Conservation (phyloP, 257 asterid species). For the Solanum gandarillasii region DNA sequence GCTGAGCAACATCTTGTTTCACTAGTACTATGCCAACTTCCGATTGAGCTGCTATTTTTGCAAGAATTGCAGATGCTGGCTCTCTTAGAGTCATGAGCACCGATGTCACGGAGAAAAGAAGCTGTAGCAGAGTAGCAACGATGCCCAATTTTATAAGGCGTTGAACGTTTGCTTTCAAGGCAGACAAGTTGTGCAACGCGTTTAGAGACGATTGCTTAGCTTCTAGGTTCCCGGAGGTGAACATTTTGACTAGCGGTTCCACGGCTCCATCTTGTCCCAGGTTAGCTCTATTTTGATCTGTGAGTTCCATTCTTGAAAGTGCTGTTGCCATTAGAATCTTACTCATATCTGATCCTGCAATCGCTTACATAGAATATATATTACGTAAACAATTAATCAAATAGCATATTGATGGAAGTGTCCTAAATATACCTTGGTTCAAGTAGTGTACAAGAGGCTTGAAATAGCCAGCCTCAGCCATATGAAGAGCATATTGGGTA, state of each 20-base stretch:
- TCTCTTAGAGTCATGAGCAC: slow-evolving; percentile 73
- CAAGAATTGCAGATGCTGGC: slow-evolving; percentile 89
- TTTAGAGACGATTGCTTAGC: slow-evolving; percentile 61
- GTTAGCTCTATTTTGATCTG: slow-evolving; percentile 55
- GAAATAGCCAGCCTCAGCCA: slow-evolving; percentile 96
- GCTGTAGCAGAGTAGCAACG: slow-evolving; percentile 52
- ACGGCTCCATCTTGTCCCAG: slow-evolving; percentile 64
- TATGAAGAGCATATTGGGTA: slow-evolving; percentile 76
- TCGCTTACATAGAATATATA: not conserved
- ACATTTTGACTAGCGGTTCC: slow-evolving; percentile 64
- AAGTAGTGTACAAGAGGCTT: slow-evolving; percentile 64
- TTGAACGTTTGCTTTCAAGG: slow-evolving; percentile 41
- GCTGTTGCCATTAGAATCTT: slow-evolving; percentile 89
- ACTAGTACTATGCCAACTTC: slow-evolving; percentile 42
- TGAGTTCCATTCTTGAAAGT: slow-evolving; percentile 58
- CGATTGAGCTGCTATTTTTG: slow-evolving; percentile 54
- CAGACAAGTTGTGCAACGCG: slow-evolving; percentile 52
- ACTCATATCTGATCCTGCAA: slow-evolving; percentile 82
- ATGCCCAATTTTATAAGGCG: slow-evolving; percentile 46
- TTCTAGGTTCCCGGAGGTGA: slow-evolving; percentile 67
- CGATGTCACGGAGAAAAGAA: slow-evolving; percentile 90
- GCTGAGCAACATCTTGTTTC: slow-evolving; percentile 56
- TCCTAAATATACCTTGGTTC: slow-evolving; percentile 37
- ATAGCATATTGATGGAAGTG: not conserved
- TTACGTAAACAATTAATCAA: not conserved